Conservation (phyloP, 768 basidiomycete genomes). For the Termitomyces sp. region DNA sequence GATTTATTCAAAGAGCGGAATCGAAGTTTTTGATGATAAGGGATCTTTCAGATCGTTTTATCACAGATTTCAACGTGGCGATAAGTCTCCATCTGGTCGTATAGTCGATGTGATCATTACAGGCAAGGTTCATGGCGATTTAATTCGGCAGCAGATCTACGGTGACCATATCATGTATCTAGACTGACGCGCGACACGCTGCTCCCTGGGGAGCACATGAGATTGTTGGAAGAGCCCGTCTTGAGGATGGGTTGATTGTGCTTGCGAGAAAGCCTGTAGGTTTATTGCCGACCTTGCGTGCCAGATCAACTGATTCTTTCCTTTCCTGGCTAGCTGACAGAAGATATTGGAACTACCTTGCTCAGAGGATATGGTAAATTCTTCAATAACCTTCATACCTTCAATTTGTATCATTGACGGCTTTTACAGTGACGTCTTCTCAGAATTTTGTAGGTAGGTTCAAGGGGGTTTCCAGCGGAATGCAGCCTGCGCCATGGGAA, state of each 20-base stretch:
- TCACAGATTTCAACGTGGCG: constrained; percentile 26
- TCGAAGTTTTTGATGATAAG: constrained; percentile 31
- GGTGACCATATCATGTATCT: constrained; percentile 6
- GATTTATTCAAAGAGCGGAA: constrained; percentile 49
- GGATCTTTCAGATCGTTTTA: constrained; percentile 37
- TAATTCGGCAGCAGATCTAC: not conserved
- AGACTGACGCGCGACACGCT: constrained; percentile 46
- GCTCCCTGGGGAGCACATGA: constrained; percentile 56
- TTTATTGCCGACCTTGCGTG: not conserved
- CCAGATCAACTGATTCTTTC: not conserved
- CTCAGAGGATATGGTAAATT: constrained; percentile 48
- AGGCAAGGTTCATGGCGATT: constrained; percentile 39
- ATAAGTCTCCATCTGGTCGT: constrained; percentile 15
- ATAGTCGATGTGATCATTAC: constrained; percentile 49
- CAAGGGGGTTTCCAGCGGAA: constrained; percentile 29
- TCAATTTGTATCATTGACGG: constrained; percentile 1
- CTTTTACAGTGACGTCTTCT: constrained; percentile 39
- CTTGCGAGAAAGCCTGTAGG: constrained; percentile 51
- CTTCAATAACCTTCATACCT: not conserved
- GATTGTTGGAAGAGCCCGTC: constrained; percentile 54
- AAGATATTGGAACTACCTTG: constrained; percentile 32
- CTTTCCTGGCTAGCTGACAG: constrained; percentile 13
- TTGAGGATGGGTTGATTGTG: constrained; percentile 56
- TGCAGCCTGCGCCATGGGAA: constrained; percentile 41
- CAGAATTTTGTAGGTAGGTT: constrained; percentile 51